Evolutionary conservation across 306 rosid species (phyloP).

Genomic region (Fagus sylvatica): DNA sequence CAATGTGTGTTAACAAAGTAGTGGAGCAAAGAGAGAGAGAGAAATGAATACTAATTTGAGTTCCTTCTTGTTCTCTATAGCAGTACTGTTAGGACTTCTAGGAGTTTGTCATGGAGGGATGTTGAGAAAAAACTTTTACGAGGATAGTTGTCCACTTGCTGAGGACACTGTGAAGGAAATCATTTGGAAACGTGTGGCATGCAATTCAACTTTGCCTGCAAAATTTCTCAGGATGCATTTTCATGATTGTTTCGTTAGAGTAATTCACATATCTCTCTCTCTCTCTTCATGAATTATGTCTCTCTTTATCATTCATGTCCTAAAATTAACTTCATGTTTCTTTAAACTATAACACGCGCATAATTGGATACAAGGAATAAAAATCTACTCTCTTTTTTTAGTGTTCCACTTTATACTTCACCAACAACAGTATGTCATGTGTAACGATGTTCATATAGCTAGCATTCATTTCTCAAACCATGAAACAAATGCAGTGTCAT

Average conservation of each 20-base stretch:
- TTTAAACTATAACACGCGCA: too few species aligned
- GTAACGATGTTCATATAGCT: too few species aligned
- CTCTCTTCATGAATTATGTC: too few species aligned
- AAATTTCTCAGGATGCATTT: constrained; percentile 45
- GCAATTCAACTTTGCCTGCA: constrained; percentile 21
- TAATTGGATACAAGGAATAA: too few species aligned
- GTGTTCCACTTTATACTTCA: too few species aligned
- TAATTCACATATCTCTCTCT: not conserved
- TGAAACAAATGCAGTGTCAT: too few species aligned
- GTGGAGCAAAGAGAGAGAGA: not conserved
- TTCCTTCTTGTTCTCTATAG: constrained; percentile 9
- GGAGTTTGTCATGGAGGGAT: constrained; percentile 11
- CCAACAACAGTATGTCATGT: too few species aligned
- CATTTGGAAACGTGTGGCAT: constrained; percentile 19
- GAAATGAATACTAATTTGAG: not conserved
- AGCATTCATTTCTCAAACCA: too few species aligned
- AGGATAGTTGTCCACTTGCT: constrained; percentile 24
- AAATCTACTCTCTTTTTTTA: too few species aligned
- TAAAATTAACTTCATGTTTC: too few species aligned
- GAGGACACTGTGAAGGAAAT: constrained; percentile 14
- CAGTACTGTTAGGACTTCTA: not conserved
- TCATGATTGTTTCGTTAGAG: constrained; percentile 53
- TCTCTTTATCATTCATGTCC: too few species aligned
- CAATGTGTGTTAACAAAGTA: not conserved
- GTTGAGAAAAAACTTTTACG: constrained; percentile 15